Evolutionary conservation across 2,329 filamentous ascomycete genomes (phyloP), one percentile per base, ranked within the genome.

Genomic region (Ophiobolus disseminans): DNA sequence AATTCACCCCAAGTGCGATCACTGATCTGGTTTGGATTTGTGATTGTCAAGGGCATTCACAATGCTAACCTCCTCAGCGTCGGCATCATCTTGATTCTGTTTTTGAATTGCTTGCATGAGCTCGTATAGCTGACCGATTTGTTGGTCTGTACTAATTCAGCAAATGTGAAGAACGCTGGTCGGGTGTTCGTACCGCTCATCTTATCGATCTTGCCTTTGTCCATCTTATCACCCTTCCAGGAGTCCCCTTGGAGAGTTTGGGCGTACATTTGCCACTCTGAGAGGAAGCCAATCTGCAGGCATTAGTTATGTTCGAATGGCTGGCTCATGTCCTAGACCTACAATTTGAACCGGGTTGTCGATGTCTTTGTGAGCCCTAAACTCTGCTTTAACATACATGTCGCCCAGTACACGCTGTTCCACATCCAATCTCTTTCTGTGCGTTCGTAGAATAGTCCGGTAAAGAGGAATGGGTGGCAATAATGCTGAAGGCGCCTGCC

Each of bases 261-360:
- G 2, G 91, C 92, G 69, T 97, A 99, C 42, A 90, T 77, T 73
- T 99, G 94, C 93, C 93, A 99, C 73, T 97, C 92, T 0, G 90
- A 93, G 61, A 99, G 80, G 73, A 99, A 99, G 1, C 93, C 94
- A 63, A 97, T 91, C 91, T 96, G n/a, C 10, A 5, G 35, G 40
- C 35, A 34, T 64, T 28, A 63, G 40, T 17, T 26, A 14, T 21
- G 21, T 43, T 28, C 14, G 21, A 19, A 38, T n/a, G 3, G 11
- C 19, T 14, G 4, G n/a, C 1, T 3, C 8, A 10, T 20, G n/a
- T 14, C n/a, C n/a, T n/a, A n/a, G 25, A 72, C 85, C 54, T 80
- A 95, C 91, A 75, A 99, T 85, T 69, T 97, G 93, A 20, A 90
- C 84, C 0, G 94, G 92, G 66, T 97, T 97, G 51, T 97, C 93